A percentile compares a stretch with the other conserved stretches of the same genome.
phyloP scores from a whole-genome alignment of 495 filamentous ascomycete species.

The Hypoxylon subgilvum region DNA sequence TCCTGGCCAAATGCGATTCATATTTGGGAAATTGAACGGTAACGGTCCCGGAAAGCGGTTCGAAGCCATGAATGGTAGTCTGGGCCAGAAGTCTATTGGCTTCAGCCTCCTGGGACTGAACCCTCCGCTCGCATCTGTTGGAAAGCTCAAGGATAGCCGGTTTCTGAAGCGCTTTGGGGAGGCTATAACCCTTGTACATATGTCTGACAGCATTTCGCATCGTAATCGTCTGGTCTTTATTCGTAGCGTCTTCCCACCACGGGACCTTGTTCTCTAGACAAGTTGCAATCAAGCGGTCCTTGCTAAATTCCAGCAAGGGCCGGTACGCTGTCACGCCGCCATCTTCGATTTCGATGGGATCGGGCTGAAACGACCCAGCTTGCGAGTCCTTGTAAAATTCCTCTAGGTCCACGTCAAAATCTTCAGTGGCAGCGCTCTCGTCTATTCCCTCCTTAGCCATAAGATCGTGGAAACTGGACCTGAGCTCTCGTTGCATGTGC shows the following conservation, averaged over 20 bases:
- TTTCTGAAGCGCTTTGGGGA: slow-evolving; percentile 74
- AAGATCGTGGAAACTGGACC: slow-evolving; percentile 14
- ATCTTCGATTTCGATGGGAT: slow-evolving; percentile 57
- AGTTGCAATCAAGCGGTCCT: slow-evolving; percentile 73
- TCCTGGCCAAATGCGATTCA: slow-evolving; percentile 9
- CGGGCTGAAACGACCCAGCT: slow-evolving; percentile 8
- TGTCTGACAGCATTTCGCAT: slow-evolving; percentile 79
- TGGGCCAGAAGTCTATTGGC: slow-evolving; percentile 41
- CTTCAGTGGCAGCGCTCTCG: slow-evolving; percentile 14
- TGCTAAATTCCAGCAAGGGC: slow-evolving; percentile 76
- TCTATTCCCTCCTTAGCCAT: slow-evolving; percentile 6
- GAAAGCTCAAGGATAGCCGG: slow-evolving; percentile 65
- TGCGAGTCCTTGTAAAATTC: slow-evolving; percentile 25
- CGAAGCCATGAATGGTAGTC: slow-evolving; percentile 47
- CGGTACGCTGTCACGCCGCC: slow-evolving; percentile 75
- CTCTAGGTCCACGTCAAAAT: slow-evolving; percentile 36
- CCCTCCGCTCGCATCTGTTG: slow-evolving; percentile 42
- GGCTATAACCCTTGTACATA: slow-evolving; percentile 59
- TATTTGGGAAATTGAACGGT: slow-evolving; percentile 49
- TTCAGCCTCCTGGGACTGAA: slow-evolving; percentile 43
- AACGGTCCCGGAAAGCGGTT: slow-evolving; percentile 48
- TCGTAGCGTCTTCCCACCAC: slow-evolving; percentile 89
- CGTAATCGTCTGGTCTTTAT: slow-evolving; percentile 77
- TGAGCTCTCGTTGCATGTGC: slow-evolving; percentile 30
- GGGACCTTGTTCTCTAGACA: slow-evolving; percentile 67